Base-by-base conservation (phyloP, 768 basidiomycete genomes). In the Polyporus arcularius region DNA sequence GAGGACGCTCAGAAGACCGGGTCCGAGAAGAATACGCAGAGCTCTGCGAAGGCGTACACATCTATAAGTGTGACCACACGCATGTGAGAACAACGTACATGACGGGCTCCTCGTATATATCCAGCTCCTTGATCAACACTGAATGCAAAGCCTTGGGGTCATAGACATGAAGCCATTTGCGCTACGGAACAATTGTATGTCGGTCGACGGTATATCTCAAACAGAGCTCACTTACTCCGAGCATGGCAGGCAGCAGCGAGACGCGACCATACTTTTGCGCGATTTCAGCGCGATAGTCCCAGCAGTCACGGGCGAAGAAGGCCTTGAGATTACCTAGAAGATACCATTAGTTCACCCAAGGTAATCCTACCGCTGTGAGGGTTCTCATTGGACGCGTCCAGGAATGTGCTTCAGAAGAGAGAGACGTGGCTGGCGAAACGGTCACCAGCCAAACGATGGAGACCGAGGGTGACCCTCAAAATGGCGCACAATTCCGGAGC, bases 111-210 rank as follows among this genome's bases (percentile, higher is more conserved):
- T 67, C 60, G 38, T 58, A 71, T 3, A 52, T 50, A 31, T 43
- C 55, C 40, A 65, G 57, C 21, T 79, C 82, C 67, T 81, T 82
- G 21, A 81, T 70, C 38, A 82, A 53, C 21, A 83, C 78, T 53
- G 78, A 73, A 49, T 81, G 74, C 54, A 83, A 49, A 1, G 81
- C 82, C 43, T 73, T 76, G 2, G 80, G 78, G 60, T 83, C 82
- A 47, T 68, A 77, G 0, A 79, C 72, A 60, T 74, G 73, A 4
- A 82, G 65, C 57, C 39, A 73, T 67, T 55, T 71, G 69, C 73
- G 75, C 35, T 35, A 35, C 6, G 35, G 35, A 35, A 11, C 35
- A 11, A 35, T 35, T 6, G 35, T 6, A 35, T 35, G 11, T 35
- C 6, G 11, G 35, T 35, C 35, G 3, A 6, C 35, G 35, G 35